phyloP scores from a whole-genome alignment of 2,329 filamentous ascomycete genomes.

The Epichloe bromicola region DNA sequence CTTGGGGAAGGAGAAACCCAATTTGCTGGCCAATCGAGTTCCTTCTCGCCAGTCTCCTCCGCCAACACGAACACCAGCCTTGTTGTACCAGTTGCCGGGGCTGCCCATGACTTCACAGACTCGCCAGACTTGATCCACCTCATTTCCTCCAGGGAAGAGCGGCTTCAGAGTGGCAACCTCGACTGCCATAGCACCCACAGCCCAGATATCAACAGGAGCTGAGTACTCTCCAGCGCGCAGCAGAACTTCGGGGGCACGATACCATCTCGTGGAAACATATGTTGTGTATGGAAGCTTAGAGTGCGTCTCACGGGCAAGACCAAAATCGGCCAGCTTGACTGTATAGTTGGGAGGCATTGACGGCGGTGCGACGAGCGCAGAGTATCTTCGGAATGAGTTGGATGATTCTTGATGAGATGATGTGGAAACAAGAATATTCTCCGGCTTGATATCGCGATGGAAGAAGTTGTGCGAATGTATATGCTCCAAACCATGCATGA shows the following conservation, averaged over 20 bases:
- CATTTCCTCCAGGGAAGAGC: slow-evolving; percentile 91
- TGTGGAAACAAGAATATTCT: slow-evolving; percentile 95
- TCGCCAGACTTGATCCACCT: slow-evolving; percentile 97
- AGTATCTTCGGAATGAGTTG: slow-evolving; percentile 86
- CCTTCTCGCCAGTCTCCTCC: slow-evolving; percentile 97
- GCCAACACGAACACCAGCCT: slow-evolving; percentile 71
- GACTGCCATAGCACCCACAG: slow-evolving; percentile 94
- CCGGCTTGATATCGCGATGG: slow-evolving; percentile 97
- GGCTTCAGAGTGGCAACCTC: slow-evolving; percentile 95
- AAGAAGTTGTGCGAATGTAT: slow-evolving; percentile 97
- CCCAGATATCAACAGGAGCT: slow-evolving; percentile 96
- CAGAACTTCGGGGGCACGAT: slow-evolving; percentile 89
- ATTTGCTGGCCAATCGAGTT: slow-evolving; percentile 79
- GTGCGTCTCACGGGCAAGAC: slow-evolving; percentile 91
- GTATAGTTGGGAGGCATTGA: slow-evolving; percentile 89
- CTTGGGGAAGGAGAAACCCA: slow-evolving; percentile 97
- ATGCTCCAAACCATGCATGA: slow-evolving; percentile 89
- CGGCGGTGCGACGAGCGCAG: slow-evolving; percentile 81
- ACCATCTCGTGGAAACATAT: slow-evolving; percentile 97
- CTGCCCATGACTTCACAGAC: slow-evolving; percentile 99
- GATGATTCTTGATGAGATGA: slow-evolving; percentile 70
- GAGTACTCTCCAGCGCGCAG: slow-evolving; percentile 93
- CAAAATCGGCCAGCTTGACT: slow-evolving; percentile 98
- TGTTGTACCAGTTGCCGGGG: slow-evolving; percentile 96
- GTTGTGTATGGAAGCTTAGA: slow-evolving; percentile 95